These are phyloP conservation scores for Naganishia onofrii DNA, from an alignment of 768 basidiomycete genomes.

Conservation along the genomic window DNA sequence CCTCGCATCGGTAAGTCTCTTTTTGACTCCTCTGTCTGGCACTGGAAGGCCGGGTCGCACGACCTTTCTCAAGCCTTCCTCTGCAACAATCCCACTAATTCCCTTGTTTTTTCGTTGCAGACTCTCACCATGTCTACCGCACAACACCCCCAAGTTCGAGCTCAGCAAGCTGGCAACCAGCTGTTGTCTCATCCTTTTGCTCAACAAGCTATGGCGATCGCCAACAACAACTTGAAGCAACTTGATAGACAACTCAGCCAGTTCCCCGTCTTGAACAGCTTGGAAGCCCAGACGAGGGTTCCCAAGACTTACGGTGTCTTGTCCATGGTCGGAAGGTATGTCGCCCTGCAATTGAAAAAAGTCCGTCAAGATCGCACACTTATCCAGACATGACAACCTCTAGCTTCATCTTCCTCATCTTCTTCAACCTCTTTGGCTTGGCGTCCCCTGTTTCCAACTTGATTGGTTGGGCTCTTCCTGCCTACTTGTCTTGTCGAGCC, in stretches of 20 bases:
- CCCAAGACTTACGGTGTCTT: slow-evolving; percentile 89
- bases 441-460: slow-evolving; percentile 90
- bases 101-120: not conserved
- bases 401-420: slow-evolving; percentile 51
- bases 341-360: slow-evolving; percentile 54
- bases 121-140: slow-evolving; percentile 27
- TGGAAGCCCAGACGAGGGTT: slow-evolving; percentile 86
- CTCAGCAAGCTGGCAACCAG: slow-evolving; percentile 30
- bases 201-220: slow-evolving; percentile 26
- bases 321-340: slow-evolving; percentile 58
- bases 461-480: slow-evolving; percentile 90
- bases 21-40: not conserved
- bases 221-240: slow-evolving; percentile 24
- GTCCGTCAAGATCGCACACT: not conserved
- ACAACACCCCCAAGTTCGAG: slow-evolving; percentile 23
- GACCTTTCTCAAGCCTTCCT: not conserved
- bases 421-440: slow-evolving; percentile 61
- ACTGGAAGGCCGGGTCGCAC: not conserved
- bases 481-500: slow-evolving; percentile 91
- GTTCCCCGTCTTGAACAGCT: slow-evolving; percentile 75
- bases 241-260: slow-evolving; percentile 58
- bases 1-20: not conserved
- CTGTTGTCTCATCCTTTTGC: slow-evolving; percentile 29
- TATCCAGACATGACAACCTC: not conserved
- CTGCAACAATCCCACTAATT: not conserved